Percentiles rank a stretch among this genome's conserved stretches.
These are phyloP conservation scores for Symbiodinium natans DNA, from an alignment of 73 alveolate species.

Conservation along the genomic window DNA sequence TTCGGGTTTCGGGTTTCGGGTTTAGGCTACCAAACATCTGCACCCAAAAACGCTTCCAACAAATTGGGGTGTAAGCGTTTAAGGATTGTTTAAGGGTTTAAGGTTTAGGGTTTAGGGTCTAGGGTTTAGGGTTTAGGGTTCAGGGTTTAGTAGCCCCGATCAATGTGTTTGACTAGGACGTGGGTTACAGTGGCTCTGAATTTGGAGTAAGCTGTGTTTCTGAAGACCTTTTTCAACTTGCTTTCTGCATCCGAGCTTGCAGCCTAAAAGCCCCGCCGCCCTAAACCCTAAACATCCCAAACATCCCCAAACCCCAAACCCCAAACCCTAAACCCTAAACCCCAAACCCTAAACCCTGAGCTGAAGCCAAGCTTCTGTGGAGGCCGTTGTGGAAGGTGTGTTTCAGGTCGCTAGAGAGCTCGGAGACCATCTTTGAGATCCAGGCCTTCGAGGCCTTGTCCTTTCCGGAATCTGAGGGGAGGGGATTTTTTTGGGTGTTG, in stretches of 20 bases:
- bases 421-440: constrained; percentile 56
- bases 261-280: too few species aligned
- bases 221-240: too few species aligned
- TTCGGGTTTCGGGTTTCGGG: too few species aligned
- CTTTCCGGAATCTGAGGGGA: not conserved
- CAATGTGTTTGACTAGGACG: too few species aligned
- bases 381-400: constrained; percentile 32
- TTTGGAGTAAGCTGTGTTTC: too few species aligned
- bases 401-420: constrained; percentile 15
- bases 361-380: not conserved
- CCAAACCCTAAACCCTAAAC: not conserved
- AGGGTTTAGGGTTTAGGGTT: too few species aligned
- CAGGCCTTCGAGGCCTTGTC: constrained; percentile 61
- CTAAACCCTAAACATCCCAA: not conserved
- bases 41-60: too few species aligned
- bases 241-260: too few species aligned
- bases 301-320: not conserved
- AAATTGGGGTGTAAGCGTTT: not conserved
- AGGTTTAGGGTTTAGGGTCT: not conserved
- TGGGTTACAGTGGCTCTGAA: too few species aligned
- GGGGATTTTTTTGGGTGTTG: too few species aligned
- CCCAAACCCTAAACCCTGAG: not conserved
- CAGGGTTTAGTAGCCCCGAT: too few species aligned
- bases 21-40: too few species aligned
- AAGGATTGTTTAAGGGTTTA: not conserved